A percentile compares a stretch with the other conserved stretches of the same genome.
Evolutionary conservation across 805 yeast genomes (phyloP).

Genomic region (Saturnispora serradocipensis): DNA sequence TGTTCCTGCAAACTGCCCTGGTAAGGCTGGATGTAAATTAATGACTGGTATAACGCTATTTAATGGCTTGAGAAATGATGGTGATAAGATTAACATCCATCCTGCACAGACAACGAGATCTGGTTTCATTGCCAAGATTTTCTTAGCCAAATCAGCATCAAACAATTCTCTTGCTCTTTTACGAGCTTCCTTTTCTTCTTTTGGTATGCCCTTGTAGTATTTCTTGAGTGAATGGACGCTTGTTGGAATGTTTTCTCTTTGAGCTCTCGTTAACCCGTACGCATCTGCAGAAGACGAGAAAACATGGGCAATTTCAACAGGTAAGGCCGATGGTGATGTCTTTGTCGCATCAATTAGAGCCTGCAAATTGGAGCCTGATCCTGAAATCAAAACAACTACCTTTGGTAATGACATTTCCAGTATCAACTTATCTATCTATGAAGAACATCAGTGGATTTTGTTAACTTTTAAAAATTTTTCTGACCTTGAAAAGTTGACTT

Average conservation of each 20-base stretch:
- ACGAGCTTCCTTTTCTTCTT: slow-evolving; percentile 53
- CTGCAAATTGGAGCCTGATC: slow-evolving; percentile 92
- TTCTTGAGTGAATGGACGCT: slow-evolving; percentile 58
- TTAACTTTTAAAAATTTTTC: not conserved
- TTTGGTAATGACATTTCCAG: slow-evolving; percentile 9
- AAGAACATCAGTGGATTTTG: not conserved
- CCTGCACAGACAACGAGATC: slow-evolving; percentile 95
- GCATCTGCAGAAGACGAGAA: slow-evolving; percentile 83
- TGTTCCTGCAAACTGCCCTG: slow-evolving; percentile 95
- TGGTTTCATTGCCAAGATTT: slow-evolving; percentile 57
- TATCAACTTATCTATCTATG: not conserved
- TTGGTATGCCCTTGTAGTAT: slow-evolving; percentile 69
- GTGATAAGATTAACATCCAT: slow-evolving; percentile 90
- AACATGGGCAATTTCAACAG: slow-evolving; percentile 56
- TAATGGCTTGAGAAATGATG: slow-evolving; percentile 61
- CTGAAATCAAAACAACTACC: slow-evolving; percentile 80
- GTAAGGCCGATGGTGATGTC: slow-evolving; percentile 25
- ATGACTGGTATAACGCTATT: slow-evolving; percentile 65
- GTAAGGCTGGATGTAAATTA: slow-evolving; percentile 93
- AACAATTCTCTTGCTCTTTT: slow-evolving; percentile 54
- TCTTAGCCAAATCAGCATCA: slow-evolving; percentile 67
- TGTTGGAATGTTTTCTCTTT: slow-evolving; percentile 59
- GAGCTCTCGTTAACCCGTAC: slow-evolving; percentile 77
- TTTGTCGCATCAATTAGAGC: slow-evolving; percentile 75
- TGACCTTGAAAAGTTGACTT: not conserved